Percentiles rank a stretch among this genome's conserved stretches.
phyloP scores from a whole-genome alignment of 2,329 filamentous ascomycete genomes.

The Pseudofabraea citricarpa region DNA sequence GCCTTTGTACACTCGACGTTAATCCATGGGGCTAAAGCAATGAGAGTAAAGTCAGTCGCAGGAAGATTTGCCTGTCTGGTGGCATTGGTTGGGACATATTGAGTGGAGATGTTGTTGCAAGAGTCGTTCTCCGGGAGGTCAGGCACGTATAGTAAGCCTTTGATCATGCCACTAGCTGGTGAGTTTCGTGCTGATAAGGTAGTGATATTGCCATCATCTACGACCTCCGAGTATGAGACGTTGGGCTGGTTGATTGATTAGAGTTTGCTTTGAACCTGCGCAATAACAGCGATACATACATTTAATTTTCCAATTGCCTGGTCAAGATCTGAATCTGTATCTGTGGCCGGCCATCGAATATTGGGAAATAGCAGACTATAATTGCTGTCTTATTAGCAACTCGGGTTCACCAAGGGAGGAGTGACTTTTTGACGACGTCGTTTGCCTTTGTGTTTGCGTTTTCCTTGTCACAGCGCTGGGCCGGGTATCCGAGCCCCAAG shows the following conservation, averaged over 20 bases:
- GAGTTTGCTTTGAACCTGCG: too few relatives aligned
- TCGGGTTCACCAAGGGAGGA: too few relatives aligned
- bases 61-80: conserved; percentile 69
- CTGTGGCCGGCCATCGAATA: conserved; percentile 20
- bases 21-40: conserved; percentile 86
- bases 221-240: conserved; percentile 22
- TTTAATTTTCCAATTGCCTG: conserved; percentile 18
- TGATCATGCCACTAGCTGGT: conserved; percentile 54
- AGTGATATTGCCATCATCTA: conserved; percentile 57
- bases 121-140: conserved; percentile 52
- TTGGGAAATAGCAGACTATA: conserved; percentile 25
- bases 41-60: conserved; percentile 62
- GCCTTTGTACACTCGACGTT: conserved; percentile 65
- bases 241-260: too few relatives aligned
- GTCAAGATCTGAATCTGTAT: conserved; percentile 12
- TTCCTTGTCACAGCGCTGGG: too few relatives aligned
- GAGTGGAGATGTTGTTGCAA: conserved; percentile 58
- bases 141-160: conserved; percentile 83
- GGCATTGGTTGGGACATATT: conserved; percentile 70
- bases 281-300: conserved; percentile 18
- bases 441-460: not conserved
- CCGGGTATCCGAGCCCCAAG: too few relatives aligned
- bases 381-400: conserved; percentile 2
- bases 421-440: not conserved
- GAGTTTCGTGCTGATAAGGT: conserved; percentile 70